Evolutionary conservation across 768 basidiomycete genomes (phyloP), one percentile per base, ranked within the genome.

Genomic region (Psilocybe cyanescens): DNA sequence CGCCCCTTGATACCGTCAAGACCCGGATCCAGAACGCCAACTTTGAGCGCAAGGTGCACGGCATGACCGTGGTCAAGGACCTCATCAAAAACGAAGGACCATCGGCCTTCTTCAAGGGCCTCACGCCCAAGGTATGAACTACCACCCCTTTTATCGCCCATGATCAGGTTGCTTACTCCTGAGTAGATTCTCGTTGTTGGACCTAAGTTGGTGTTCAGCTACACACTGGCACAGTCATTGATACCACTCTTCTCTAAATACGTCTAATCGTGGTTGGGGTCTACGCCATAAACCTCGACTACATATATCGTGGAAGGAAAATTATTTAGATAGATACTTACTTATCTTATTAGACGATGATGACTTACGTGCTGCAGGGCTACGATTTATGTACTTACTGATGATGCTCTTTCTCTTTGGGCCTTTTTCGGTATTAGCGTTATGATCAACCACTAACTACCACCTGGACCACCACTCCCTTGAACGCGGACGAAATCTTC

Each of bases 1-100:
- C 97, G 3, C 97, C 97, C 0, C 88, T 99, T 9, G 97, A 99
- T 68, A 90, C 89, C 39, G 87, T 99, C 79, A 99, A 99, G 82
- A 95, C 96, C 17, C 92, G 96, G 29, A 97, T 99, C 62, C 97
- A 99, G 74, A 97, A 99, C 75, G 97, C 96, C 60, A 97, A 97
- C 81, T 99, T 98, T 72, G 93, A 95, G 75, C 82, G 80, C 55
- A 93, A 92, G 70, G 90, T 92, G 11, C 80, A 82, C 51, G 97
- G 97, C 3, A 63, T 90, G 64, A 88, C 87, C 0, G 92, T 98
- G 49, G 77, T 98, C 60, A 87, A 83, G 71, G 96, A 97, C 29
- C 83, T 99, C 57, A 72, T 99, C 68, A 88, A 86, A 74, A 87
- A 94, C 60, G 97, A 99, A 76, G 97, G 97, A 19, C 63, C 82